phyloP scores from a whole-genome alignment of 257 asterid species.

The Euphrasia confusa region DNA sequence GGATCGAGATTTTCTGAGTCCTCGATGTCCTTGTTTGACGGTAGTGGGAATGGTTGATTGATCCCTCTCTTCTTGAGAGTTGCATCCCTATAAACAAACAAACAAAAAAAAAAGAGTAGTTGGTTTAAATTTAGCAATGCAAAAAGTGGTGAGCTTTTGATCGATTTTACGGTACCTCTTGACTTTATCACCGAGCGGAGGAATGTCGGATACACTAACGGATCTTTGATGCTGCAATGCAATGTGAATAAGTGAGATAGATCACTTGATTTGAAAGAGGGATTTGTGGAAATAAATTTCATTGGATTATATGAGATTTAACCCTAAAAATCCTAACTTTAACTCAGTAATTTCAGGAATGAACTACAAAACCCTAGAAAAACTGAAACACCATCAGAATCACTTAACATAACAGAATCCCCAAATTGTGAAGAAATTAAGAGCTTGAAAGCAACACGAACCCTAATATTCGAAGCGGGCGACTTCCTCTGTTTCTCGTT shows the following conservation, averaged over 20 bases:
- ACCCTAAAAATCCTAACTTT: too few relatives aligned
- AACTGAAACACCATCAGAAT: not conserved
- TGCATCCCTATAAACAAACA: conserved; percentile 51
- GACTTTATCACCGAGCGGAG: conserved; percentile 53
- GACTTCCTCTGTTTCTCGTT: conserved; percentile 35
- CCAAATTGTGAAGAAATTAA: conserved; percentile 4
- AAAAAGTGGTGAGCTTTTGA: not conserved
- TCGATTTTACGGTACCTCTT: conserved; percentile 44
- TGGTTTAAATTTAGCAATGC: conserved; percentile 1
- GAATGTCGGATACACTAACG: conserved; percentile 53
- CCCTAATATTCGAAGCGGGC: conserved; percentile 50
- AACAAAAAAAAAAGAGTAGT: too few relatives aligned
- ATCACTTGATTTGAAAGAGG: too few relatives aligned
- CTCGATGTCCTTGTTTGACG: conserved; percentile 42
- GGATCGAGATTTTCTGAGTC: conserved; percentile 77
- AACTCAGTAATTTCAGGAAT: too few relatives aligned
- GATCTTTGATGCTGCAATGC: conserved; percentile 55
- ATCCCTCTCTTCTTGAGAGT: conserved; percentile 69
- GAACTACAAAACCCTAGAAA: not conserved
- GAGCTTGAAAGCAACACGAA: conserved; percentile 21
- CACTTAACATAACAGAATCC: not conserved
- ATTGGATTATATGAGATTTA: too few relatives aligned
- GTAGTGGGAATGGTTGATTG: conserved; percentile 34
- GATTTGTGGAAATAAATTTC: too few relatives aligned
- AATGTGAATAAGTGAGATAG: not conserved